Conservation (phyloP, 345 rosid species). For the Salix suchowensis region DNA sequence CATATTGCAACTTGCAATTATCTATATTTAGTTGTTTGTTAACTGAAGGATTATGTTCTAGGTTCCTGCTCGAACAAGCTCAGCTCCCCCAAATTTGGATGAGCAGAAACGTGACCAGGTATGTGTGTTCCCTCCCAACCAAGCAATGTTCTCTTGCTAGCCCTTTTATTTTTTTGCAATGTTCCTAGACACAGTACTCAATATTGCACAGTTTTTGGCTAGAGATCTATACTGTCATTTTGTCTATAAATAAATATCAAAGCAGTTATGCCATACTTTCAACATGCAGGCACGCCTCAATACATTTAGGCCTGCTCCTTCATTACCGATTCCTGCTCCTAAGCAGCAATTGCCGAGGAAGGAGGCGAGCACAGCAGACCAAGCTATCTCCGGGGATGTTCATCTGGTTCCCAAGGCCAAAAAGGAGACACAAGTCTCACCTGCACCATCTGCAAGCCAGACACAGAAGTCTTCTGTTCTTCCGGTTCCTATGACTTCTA, state of each 20-base stretch:
- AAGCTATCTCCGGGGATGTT: constrained; percentile 40
- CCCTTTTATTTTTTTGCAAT: background rate
- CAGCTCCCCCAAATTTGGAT: constrained; percentile 97
- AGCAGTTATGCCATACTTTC: background rate
- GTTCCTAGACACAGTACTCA: background rate
- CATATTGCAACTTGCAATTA: background rate
- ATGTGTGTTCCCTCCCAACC: constrained; percentile 2
- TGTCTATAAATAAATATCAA: background rate
- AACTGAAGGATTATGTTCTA: constrained; percentile 21
- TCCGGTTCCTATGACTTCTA: constrained; percentile 52
- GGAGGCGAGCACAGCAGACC: constrained; percentile 42
- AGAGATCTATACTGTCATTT: background rate
- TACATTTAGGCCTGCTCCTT: constrained; percentile 42
- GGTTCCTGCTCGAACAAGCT: constrained; percentile 95
- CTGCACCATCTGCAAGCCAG: constrained; percentile 40
- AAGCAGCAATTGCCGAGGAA: constrained; percentile 49
- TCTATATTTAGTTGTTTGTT: background rate
- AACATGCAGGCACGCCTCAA: constrained; percentile 68
- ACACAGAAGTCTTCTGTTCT: constrained; percentile 53
- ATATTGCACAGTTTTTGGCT: background rate
- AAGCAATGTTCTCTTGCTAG: background rate
- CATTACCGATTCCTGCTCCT: constrained; percentile 52
- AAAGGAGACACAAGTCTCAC: constrained; percentile 52
- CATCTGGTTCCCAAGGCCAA: constrained; percentile 42
- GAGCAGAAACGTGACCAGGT: constrained; percentile 97